A percentile compares a stretch with the other conserved stretches of the same genome.
Conservation (phyloP, 2,329 filamentous ascomycete genomes). For the Colletotrichum theobromicola region DNA sequence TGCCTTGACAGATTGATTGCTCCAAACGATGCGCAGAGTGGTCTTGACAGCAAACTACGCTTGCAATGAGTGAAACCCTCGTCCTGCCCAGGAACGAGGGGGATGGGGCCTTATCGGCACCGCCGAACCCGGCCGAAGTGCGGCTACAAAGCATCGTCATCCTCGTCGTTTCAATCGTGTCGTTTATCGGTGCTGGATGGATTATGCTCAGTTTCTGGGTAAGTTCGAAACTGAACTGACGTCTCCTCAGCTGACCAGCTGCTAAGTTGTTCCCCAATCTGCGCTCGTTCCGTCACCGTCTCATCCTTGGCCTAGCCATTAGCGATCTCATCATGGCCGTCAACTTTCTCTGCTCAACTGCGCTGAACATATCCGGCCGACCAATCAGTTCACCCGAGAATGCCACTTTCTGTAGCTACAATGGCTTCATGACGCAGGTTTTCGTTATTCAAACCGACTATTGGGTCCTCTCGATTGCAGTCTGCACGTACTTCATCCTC, state of each 20-base stretch:
- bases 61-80: background rate
- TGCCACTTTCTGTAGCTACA: constrained; percentile 40
- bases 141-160: constrained; percentile 33
- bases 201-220: constrained; percentile 41
- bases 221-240: background rate
- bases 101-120: constrained; percentile 24
- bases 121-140: constrained; percentile 23
- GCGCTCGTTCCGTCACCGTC: constrained; percentile 42
- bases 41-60: background rate
- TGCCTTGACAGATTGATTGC: background rate
- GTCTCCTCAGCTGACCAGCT: background rate
- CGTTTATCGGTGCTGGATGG: constrained; percentile 39
- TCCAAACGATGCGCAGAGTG: background rate
- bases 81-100: background rate
- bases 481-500: constrained; percentile 45
- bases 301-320: constrained; percentile 43
- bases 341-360: constrained; percentile 42
- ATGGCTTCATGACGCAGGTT: constrained; percentile 46
- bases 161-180: constrained; percentile 36
- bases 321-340: constrained; percentile 44
- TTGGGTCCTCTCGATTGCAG: constrained; percentile 46
- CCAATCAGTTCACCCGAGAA: constrained; percentile 31
- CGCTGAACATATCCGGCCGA: constrained; percentile 36
- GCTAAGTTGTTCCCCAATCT: constrained; percentile 40
- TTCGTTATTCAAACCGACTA: constrained; percentile 50